Evolutionary conservation across 164 flowering plant genomes (phyloP).

Genomic region (Chimonanthus salicifolius): DNA sequence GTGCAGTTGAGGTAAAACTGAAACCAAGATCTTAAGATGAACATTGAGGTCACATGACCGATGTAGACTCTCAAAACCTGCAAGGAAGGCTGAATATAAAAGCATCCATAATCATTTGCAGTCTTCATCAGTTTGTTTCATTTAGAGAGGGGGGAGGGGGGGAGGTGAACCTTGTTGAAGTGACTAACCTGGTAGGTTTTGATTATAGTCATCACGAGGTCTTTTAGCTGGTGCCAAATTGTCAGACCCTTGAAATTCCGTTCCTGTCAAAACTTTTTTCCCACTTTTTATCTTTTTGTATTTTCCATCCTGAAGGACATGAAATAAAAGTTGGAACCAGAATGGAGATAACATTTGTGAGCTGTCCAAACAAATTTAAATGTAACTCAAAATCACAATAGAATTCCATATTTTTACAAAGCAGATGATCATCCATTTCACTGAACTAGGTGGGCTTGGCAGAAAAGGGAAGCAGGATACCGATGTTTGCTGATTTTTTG

Average conservation of each 20-base stretch:
- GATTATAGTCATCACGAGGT: slow-evolving; percentile 34
- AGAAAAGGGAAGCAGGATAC: not conserved
- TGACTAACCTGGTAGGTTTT: slow-evolving; percentile 48
- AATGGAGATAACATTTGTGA: not conserved
- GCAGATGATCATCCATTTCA: not conserved
- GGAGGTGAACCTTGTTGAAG: too few relatives aligned
- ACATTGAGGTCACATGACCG: not conserved
- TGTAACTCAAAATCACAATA: not conserved
- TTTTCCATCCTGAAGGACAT: slow-evolving; percentile 37
- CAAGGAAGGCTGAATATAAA: not conserved
- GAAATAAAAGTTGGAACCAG: not conserved
- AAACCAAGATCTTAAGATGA: not conserved
- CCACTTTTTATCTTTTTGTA: slow-evolving; percentile 20
- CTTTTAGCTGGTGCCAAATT: slow-evolving; percentile 33
- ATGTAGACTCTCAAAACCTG: not conserved
- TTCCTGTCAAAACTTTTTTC: slow-evolving; percentile 19
- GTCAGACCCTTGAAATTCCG: slow-evolving; percentile 22
- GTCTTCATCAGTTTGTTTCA: not conserved
- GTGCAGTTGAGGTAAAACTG: not conserved
- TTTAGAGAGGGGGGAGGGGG: not conserved
- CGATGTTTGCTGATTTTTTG: not conserved
- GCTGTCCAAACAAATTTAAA: not conserved
- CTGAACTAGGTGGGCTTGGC: not conserved
- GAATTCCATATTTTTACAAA: not conserved
- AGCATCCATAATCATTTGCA: not conserved